Evolutionary conservation across 2,329 filamentous ascomycete genomes (phyloP).

Genomic region (Curvularia sp.): DNA sequence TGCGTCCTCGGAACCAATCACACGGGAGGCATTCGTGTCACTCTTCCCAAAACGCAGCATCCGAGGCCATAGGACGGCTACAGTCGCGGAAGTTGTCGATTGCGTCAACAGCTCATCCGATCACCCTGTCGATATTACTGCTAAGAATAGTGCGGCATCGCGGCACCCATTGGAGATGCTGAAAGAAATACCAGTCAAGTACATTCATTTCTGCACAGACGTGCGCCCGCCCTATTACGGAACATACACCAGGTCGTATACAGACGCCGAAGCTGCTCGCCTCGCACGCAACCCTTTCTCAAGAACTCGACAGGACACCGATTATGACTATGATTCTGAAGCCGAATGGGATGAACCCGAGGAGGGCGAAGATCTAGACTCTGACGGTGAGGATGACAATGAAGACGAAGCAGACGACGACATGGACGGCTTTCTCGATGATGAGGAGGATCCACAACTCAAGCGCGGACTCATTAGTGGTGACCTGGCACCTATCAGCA

Average conservation of each 20-base stretch:
- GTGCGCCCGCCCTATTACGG: slow-evolving; percentile 74
- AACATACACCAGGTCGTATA: slow-evolving; percentile 69
- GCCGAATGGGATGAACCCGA: slow-evolving; percentile 82
- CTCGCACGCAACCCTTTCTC: slow-evolving; percentile 62
- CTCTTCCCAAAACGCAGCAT: slow-evolving; percentile 22
- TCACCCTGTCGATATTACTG: slow-evolving; percentile 55
- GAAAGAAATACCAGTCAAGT: slow-evolving; percentile 67
- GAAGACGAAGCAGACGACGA: slow-evolving; percentile 81
- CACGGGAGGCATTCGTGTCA: slow-evolving; percentile 28
- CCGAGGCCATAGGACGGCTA: slow-evolving; percentile 29
- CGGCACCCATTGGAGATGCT: slow-evolving; percentile 55
- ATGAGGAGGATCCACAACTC: slow-evolving; percentile 70
- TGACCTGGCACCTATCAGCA: slow-evolving; percentile 77
- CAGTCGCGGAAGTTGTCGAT: slow-evolving; percentile 53
- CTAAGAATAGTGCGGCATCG: slow-evolving; percentile 33
- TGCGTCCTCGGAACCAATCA: slow-evolving; percentile 23
- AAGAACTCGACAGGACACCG: slow-evolving; percentile 66
- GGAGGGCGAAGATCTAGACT: slow-evolving; percentile 71
- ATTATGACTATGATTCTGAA: slow-evolving; percentile 88
- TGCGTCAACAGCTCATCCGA: slow-evolving; percentile 52
- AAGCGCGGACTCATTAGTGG: slow-evolving; percentile 67
- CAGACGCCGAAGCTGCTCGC: slow-evolving; percentile 54
- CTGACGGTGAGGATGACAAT: slow-evolving; percentile 70
- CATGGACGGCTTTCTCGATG: slow-evolving; percentile 88
- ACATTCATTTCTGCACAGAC: slow-evolving; percentile 67